A percentile compares a stretch with the other conserved stretches of the same genome.
Conservation (phyloP, 352 stramenopile species). For the Globisporangium emineosum region DNA sequence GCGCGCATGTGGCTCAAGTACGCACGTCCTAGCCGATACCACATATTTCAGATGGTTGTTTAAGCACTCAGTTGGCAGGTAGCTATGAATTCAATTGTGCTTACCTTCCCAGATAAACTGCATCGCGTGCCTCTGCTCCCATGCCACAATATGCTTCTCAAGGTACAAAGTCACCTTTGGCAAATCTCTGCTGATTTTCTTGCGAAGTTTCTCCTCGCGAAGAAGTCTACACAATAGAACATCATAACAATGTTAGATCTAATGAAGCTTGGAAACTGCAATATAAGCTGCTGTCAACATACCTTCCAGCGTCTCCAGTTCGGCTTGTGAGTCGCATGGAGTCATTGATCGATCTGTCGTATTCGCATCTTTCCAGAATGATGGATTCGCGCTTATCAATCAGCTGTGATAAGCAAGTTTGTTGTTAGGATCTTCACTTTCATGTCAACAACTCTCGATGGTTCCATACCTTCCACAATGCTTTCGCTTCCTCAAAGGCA, state of each 20-base stretch:
- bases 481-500: conserved; percentile 19
- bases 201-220: conserved; percentile 32
- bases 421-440: neutral
- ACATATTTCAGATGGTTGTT: neutral
- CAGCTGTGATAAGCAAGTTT: conserved; percentile 20
- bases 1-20: conserved; percentile 35
- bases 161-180: conserved; percentile 41
- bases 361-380: conserved; percentile 32
- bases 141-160: conserved; percentile 32
- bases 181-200: conserved; percentile 38
- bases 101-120: conserved; percentile 43
- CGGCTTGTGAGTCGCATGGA: conserved; percentile 22
- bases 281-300: neutral
- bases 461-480: conserved; percentile 11
- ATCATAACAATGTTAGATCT: neutral
- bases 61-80: neutral
- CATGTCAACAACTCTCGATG: too few species aligned
- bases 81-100: neutral
- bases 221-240: conserved; percentile 15
- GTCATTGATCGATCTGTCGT: conserved; percentile 20
- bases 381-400: conserved; percentile 47
- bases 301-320: conserved; percentile 16
- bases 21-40: conserved; percentile 20
- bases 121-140: conserved; percentile 31
- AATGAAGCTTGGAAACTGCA: neutral